Base-by-base conservation (phyloP, 805 yeast genomes). In the Monosporozyma yasuniensis region DNA sequence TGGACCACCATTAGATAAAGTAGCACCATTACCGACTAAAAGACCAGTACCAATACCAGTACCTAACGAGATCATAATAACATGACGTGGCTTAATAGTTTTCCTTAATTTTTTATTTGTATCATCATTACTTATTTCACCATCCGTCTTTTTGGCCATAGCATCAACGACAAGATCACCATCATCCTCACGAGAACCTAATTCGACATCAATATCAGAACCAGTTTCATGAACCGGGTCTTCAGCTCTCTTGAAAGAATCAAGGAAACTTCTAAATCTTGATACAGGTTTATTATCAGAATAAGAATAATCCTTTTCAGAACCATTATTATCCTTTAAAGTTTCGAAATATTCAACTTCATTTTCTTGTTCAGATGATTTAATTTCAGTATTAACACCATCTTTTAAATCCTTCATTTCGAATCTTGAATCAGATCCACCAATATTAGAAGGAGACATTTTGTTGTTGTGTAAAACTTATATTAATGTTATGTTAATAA, bases 21-120 rank as follows among this genome's bases (percentile, higher is more conserved):
- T 72, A 54, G 72, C 64, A 55, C 81, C 84, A 46, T 76, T 69
- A 57, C 83, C 84, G 47, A 80, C 80, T 54, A 76, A 68, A 47
- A 81, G 69, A 58, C 87, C 87, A 5, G 93, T 83, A 61, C 96
- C 96, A 52, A 87, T 83, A 47, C 91, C 83, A 49, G 93, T 89
- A 51, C 93, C 93, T 49, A 87, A 73, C 38, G 95, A 88, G 59
- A 87, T 83, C 80, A 85, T 79, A 52, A 80, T 76, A 53, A 83
- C 77, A 56, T 83, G 89, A 44, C 77, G 63, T 25, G 67, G 59
- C 39, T 62, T 59, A 56, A 61, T 44, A 47, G 67, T 61, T 50
- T 69, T 68, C 44, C 67, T 64, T 50, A 69, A 53, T 46, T 65
- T 72, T 66, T 64, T 54, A 11, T 47, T 51, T 1, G 44, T 39